phyloP scores from a whole-genome alignment of 331 rosid species.

The Rhamnella rubrinervis region DNA sequence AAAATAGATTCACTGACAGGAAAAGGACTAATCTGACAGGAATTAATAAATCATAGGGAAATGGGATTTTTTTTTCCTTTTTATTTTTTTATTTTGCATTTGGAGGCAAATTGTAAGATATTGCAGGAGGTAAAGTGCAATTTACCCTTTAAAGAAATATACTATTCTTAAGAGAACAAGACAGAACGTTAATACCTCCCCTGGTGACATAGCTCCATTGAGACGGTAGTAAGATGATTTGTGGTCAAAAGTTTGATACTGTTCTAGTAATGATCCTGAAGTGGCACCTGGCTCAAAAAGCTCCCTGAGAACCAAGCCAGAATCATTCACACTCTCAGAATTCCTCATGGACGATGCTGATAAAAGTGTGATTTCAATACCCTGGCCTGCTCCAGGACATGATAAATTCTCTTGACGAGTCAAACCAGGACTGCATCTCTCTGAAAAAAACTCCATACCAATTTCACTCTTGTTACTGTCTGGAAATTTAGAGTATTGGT shows the following conservation, averaged over 20 bases:
- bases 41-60: too few relatives aligned
- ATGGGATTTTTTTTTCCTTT: too few relatives aligned
- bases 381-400: slow-evolving; percentile 44
- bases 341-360: slow-evolving; percentile 54
- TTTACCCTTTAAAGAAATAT: too few relatives aligned
- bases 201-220: slow-evolving; percentile 41
- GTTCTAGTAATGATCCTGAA: slow-evolving; percentile 51
- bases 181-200: slow-evolving; percentile 45
- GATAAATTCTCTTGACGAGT: slow-evolving; percentile 42
- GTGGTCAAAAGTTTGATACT: slow-evolving; percentile 54
- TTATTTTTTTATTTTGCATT: too few relatives aligned
- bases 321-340: slow-evolving; percentile 52
- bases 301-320: slow-evolving; percentile 82
- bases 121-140: too few relatives aligned
- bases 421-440: slow-evolving; percentile 37
- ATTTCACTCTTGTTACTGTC: slow-evolving; percentile 40
- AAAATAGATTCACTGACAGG: too few relatives aligned
- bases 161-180: not conserved
- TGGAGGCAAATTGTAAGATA: too few relatives aligned
- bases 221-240: slow-evolving; percentile 51
- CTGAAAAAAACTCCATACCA: slow-evolving; percentile 40
- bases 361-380: slow-evolving; percentile 78
- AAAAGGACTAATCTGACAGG: too few relatives aligned
- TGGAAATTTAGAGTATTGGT: slow-evolving; percentile 25
- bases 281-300: slow-evolving; percentile 67